These are phyloP conservation scores for Pichia insulana DNA, from an alignment of 805 yeast species.

Conservation along the genomic window DNA sequence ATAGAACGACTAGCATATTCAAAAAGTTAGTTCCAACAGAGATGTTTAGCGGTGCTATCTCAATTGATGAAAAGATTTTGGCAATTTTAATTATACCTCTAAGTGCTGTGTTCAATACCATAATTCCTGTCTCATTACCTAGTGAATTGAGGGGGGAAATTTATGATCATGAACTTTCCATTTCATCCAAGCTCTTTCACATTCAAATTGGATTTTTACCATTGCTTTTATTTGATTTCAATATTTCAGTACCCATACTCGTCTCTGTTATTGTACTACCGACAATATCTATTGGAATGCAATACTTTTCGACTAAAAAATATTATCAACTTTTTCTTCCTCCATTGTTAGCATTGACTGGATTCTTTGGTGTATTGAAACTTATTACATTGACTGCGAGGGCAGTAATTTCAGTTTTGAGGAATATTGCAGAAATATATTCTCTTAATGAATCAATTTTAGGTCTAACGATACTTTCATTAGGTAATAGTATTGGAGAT, in stretches of 20 bases:
- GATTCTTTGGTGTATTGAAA: constrained; percentile 23
- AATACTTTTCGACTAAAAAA: background rate
- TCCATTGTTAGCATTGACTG: constrained; percentile 19
- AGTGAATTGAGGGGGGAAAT: constrained; percentile 10
- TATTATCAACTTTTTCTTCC: constrained; percentile 15
- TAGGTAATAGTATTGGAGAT: constrained; percentile 46
- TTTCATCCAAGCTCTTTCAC: constrained; percentile 20
- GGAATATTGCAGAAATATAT: constrained; percentile 38
- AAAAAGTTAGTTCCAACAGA: constrained; percentile 10
- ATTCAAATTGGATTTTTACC: constrained; percentile 21
- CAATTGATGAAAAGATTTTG: constrained; percentile 19
- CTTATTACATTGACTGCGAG: constrained; percentile 25
- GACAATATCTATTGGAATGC: background rate
- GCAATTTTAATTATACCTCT: constrained; percentile 22
- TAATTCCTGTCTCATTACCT: constrained; percentile 23
- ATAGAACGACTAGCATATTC: constrained; percentile 6
- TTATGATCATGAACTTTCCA: constrained; percentile 15
- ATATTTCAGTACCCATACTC: background rate
- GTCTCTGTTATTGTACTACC: background rate
- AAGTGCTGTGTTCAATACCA: constrained; percentile 16
- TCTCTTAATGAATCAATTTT: constrained; percentile 37
- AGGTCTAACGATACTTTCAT: constrained; percentile 40
- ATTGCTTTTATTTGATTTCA: constrained; percentile 8
- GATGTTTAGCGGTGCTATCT: constrained; percentile 5
- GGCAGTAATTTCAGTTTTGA: constrained; percentile 26